A percentile compares a stretch with the other conserved stretches of the same genome.
These are phyloP conservation scores for Yamadazyma philogaea DNA, from an alignment of 805 yeast genomes.

Conservation along the genomic window DNA sequence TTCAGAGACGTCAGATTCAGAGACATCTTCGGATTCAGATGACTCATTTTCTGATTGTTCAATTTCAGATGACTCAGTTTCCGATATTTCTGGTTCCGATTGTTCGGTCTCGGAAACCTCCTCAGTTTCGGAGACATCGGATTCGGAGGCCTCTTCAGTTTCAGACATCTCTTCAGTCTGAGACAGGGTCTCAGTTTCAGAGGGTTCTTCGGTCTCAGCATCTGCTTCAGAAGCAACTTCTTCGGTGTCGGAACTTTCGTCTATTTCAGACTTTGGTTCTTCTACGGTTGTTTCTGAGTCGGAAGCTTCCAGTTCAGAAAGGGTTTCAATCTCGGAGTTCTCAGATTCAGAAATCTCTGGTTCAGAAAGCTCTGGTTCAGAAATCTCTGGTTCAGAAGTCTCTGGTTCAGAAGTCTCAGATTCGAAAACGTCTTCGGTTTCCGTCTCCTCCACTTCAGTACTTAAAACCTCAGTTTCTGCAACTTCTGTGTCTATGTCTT, in stretches of 20 bases:
- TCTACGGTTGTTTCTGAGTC: neutral
- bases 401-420: neutral
- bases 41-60: too few relatives aligned
- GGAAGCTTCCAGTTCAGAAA: neutral
- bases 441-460: neutral
- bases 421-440: too few relatives aligned
- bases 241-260: too few relatives aligned
- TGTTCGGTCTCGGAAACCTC: constrained; percentile 5
- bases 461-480: neutral
- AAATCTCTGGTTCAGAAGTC: neutral
- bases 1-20: constrained; percentile 2
- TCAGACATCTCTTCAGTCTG: constrained; percentile 9
- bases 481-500: neutral
- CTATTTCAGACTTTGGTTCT: constrained; percentile 1
- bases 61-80: constrained; percentile 1
- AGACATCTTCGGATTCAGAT: constrained; percentile 7
- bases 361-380: neutral
- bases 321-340: neutral
- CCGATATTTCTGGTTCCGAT: too few relatives aligned
- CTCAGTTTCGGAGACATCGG: constrained; percentile 5
- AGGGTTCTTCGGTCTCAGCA: constrained; percentile 2
- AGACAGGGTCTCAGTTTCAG: constrained; percentile 15
- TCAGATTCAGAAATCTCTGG: neutral
- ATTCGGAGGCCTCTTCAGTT: constrained; percentile 1
- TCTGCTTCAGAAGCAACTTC: neutral